Evolutionary conservation across 2,329 filamentous ascomycete genomes (phyloP), one percentile per base, ranked within the genome.

Genomic region (Pestalotiopsis sp.): DNA sequence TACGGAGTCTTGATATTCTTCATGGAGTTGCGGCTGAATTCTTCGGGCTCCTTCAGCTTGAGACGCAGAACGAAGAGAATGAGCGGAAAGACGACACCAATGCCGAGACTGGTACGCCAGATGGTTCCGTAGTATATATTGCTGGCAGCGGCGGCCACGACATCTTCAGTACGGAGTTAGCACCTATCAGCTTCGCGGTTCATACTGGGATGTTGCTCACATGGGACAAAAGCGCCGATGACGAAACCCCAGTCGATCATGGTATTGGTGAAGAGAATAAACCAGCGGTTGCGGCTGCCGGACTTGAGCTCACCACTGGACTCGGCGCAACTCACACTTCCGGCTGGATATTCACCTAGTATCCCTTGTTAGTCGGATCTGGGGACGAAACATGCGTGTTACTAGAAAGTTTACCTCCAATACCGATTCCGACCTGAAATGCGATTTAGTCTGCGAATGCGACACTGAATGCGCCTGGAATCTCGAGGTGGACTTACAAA

Each of bases 201-300:
- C n/a, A 12, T 38, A 9, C 31, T 31, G 60, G 31, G 9, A 11
- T 31, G 5, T 11, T 1, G 74, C 80, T 70, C 56, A 81, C 81
- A 88, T 2, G 94, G 93, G 1, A 96, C 89, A 70, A 97, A 89
- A 0, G 93, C 91, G 9, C 93, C 91, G 67, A 95, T 84, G 1
- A 97, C 92, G 72, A 97, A 97, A 0, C 93, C 94, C 76, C 81
- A 88, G 77, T 97, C 93, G 70, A 97, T 97, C 84, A 94, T 92
- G 27, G 92, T 89, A 80, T 97, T 97, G 61, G 93, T 97, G 79
- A 96, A 97, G 72, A 97, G 85, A 74, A 95, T 93, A 77, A 95
- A 98, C 93, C 94, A 97, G 52, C 92, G 86, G 77, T 98, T 95
- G n/a, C 95, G 86, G 17, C 92, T 91, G 12, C 95, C 95, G 17